phyloP scores from a whole-genome alignment of 176 grass and related monocot genomes.

The Musa acuminata region DNA sequence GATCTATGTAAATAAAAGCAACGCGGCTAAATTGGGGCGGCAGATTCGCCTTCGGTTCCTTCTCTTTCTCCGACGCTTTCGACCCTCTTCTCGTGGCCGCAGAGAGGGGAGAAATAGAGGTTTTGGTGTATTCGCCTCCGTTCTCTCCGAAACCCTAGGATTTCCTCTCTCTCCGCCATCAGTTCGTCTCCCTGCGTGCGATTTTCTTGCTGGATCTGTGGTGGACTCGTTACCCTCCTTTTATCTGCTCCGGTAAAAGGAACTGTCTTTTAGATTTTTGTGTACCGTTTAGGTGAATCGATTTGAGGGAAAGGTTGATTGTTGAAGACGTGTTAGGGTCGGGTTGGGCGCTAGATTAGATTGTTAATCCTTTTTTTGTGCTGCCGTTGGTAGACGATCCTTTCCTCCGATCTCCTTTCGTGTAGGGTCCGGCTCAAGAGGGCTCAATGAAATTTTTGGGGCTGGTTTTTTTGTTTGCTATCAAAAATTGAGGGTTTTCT shows the following conservation, averaged over 20 bases:
- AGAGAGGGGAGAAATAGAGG: background rate
- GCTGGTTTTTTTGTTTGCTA: slow-evolving; percentile 2
- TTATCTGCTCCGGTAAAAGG: background rate
- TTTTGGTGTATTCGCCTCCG: background rate
- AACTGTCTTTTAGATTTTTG: background rate
- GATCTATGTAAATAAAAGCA: too few species aligned
- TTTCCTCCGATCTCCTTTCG: background rate
- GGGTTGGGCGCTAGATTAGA: background rate
- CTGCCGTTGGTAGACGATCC: background rate
- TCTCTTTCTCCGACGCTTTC: slow-evolving; percentile 1
- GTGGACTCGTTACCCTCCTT: background rate
- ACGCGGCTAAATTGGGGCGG: background rate
- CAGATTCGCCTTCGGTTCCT: background rate
- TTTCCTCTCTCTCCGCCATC: slow-evolving; percentile 4
- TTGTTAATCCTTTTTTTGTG: background rate
- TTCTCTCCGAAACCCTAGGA: background rate
- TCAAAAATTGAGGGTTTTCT: slow-evolving; percentile 15
- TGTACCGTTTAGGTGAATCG: background rate
- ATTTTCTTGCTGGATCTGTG: background rate
- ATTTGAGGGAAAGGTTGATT: background rate
- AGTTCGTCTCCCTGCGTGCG: background rate
- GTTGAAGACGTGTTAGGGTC: background rate
- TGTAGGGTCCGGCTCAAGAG: background rate
- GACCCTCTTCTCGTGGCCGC: background rate
- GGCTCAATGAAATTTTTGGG: slow-evolving; percentile 1